Evolutionary conservation across 805 yeast species (phyloP), one percentile per base, ranked within the genome.

Genomic region (Starmerella ratchasimensis): DNA sequence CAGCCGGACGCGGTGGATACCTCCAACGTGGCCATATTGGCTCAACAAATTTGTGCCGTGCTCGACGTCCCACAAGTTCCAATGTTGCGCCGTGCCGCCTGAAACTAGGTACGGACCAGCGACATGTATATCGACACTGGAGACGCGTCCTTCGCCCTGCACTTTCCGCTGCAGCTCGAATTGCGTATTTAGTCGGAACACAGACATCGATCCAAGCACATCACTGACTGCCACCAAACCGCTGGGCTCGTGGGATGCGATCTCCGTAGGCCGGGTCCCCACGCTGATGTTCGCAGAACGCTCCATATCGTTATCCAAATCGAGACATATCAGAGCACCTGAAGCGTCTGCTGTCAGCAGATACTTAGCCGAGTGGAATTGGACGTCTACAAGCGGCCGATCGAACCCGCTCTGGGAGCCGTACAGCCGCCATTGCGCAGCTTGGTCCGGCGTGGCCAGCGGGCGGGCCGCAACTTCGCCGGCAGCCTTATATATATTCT

Each of bases 1-100:
- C 44, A 78, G 68, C 1, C 70, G 59, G 3, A 80, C 55, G 0
- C 74, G 51, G 42, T 70, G 73, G 0, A 84, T 75, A 40, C 74
- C 90, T 48, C 73, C 76, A 1, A 80, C 61, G 53, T 88, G 96
- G 0, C 96, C 95, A 52, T 82, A 94, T 55, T 88, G 97, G 41
- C 71, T 63, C 28, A 71, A 60, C 5, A 88, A 50, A 37, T 73
- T 73, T 22, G 53, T 52, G 13, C 57, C 55, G 4, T 63, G 68
- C 10, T 60, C 58, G 0, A 74, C 46, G 55, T 88, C 95, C 94
- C 94, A 86, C 3, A 82, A 55, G 43, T 82, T 69, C 95, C 95
- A 88, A n/a, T n/a, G n/a, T n/a, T n/a, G n/a, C n/a, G n/a, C n/a
- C n/a, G n/a, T n/a, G n/a, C n/a, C n/a, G 0, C 93, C 78, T 9